Percentiles rank a stretch among this genome's conserved stretches.
Evolutionary conservation across 1,284 basidiomycete species (phyloP).

Genomic region (Caloboletus inedulis): DNA sequence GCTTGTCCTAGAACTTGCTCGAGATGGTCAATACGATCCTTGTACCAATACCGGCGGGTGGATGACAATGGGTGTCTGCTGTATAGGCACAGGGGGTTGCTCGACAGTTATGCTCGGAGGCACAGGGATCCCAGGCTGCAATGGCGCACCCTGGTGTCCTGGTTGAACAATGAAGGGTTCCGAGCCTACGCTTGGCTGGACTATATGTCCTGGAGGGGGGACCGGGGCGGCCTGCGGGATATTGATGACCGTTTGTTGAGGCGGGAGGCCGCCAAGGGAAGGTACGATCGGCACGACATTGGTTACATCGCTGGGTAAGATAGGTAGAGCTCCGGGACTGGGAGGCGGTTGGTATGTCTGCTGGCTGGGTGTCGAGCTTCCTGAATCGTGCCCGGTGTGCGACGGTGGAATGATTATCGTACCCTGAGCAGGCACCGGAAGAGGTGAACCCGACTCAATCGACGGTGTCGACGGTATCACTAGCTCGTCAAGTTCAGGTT

Average conservation of each 20-base stretch:
- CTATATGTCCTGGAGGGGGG: conserved; percentile 25
- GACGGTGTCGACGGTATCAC: conserved; percentile 26
- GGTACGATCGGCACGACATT: conserved; percentile 17
- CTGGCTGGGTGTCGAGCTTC: conserved; percentile 29
- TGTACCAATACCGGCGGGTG: conserved; percentile 13
- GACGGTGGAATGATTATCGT: conserved; percentile 19
- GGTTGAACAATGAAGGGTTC: conserved; percentile 15
- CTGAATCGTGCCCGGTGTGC: conserved; percentile 14
- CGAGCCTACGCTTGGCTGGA: conserved; percentile 2
- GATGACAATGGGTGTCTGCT: conserved; percentile 19
- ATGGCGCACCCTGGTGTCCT: not conserved
- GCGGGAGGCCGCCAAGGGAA: conserved; percentile 5
- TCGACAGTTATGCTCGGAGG: conserved; percentile 10
- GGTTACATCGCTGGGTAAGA: conserved; percentile 14
- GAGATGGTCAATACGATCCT: conserved; percentile 13
- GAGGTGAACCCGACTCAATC: conserved; percentile 13
- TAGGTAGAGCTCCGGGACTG: conserved; percentile 16
- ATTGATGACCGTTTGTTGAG: conserved; percentile 16
- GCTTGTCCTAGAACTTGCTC: conserved; percentile 18
- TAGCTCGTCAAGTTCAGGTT: conserved; percentile 17
- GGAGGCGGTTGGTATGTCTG: conserved; percentile 15
- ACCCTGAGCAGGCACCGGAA: conserved; percentile 24
- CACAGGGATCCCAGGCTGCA: conserved; percentile 2
- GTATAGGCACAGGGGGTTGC: conserved; percentile 4
- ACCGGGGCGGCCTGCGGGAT: conserved; percentile 5